A percentile compares a stretch with the other conserved stretches of the same genome.
Conservation (phyloP, 2,329 filamentous ascomycete genomes). For the Rhynchosporium graminicola region DNA sequence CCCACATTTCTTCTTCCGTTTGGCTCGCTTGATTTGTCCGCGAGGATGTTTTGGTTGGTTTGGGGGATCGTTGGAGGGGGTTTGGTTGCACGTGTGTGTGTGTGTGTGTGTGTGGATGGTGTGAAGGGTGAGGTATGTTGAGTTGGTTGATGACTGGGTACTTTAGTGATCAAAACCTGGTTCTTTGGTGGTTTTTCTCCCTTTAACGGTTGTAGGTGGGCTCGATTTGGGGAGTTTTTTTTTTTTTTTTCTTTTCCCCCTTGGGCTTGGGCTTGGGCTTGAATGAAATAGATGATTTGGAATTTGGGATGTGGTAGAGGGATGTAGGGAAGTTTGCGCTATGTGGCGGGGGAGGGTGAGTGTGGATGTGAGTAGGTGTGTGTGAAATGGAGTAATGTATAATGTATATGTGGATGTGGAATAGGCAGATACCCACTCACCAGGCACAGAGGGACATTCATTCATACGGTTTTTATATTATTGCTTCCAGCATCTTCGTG, state of each 20-base stretch:
- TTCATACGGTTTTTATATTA: too few species aligned
- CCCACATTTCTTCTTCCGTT: background rate
- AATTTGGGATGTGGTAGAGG: background rate
- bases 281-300: background rate
- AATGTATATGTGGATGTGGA: background rate
- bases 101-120: background rate
- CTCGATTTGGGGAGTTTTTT: too few species aligned
- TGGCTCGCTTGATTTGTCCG: background rate
- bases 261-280: too few species aligned
- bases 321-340: background rate
- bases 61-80: background rate
- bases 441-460: background rate
- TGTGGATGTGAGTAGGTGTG: background rate
- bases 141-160: too few species aligned
- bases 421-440: background rate
- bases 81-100: background rate
- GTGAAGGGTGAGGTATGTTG: too few species aligned
- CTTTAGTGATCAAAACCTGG: too few species aligned
- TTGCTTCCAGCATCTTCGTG: constrained; percentile 2
- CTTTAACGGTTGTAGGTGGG: too few species aligned
- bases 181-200: too few species aligned
- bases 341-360: background rate
- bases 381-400: too few species aligned
- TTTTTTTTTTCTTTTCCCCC: too few species aligned
- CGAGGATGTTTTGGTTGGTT: background rate